Conservation (phyloP, 306 rosid species). For the Vigna mungo region DNA sequence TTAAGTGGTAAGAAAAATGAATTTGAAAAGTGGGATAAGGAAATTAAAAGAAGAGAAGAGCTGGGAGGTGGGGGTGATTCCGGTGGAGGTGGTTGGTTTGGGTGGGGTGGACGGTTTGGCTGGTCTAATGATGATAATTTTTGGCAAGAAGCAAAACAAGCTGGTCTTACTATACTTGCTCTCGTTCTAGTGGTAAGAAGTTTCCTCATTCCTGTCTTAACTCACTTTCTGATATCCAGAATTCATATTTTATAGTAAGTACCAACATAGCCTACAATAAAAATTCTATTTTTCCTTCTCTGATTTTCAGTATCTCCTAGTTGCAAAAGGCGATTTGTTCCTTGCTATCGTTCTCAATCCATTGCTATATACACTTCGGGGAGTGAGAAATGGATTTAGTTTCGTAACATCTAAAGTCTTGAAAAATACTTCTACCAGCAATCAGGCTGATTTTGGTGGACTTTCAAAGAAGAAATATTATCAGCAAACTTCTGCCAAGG, state of each 20-base stretch:
- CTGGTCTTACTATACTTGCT: constrained; percentile 75
- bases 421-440: constrained; percentile 51
- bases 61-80: constrained; percentile 70
- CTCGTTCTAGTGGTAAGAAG: constrained; percentile 69
- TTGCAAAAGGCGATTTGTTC: constrained; percentile 82
- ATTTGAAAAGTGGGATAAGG: constrained; percentile 86
- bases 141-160: constrained; percentile 89
- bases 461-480: constrained; percentile 56
- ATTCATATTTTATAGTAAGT: not conserved
- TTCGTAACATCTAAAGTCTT: constrained; percentile 61
- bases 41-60: constrained; percentile 91
- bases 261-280: not conserved
- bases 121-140: constrained; percentile 90
- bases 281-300: constrained; percentile 11
- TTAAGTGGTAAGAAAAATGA: constrained; percentile 93
- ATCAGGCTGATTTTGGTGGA: constrained; percentile 51
- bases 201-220: constrained; percentile 35
- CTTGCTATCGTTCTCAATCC: constrained; percentile 86
- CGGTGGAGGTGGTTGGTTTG: constrained; percentile 99
- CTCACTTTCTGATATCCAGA: constrained; percentile 25
- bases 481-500: constrained; percentile 72
- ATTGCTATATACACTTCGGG: constrained; percentile 76
- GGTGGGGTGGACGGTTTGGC: constrained; percentile 85
- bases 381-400: constrained; percentile 76
- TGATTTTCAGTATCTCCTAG: constrained; percentile 73